A percentile compares a stretch with the other conserved stretches of the same genome.
Evolutionary conservation across 805 yeast genomes (phyloP).

Genomic region (Phaffomyces opuntiae): DNA sequence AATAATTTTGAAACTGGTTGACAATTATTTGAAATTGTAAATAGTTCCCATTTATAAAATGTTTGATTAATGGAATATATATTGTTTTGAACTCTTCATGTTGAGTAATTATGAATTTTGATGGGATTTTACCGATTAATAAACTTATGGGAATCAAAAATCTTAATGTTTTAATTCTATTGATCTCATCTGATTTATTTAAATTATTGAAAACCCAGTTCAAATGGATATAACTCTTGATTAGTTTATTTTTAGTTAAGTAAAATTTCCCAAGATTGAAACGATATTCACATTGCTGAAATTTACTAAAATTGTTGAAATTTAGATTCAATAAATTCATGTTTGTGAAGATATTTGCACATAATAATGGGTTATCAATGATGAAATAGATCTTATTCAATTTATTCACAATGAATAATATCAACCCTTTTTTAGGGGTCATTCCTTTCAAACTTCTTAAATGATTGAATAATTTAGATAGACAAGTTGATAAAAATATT

Average conservation of each 20-base stretch:
- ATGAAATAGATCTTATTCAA: conserved; percentile 46
- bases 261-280: conserved; percentile 48
- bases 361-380: conserved; percentile 48
- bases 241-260: conserved; percentile 43
- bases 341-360: conserved; percentile 56
- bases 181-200: conserved; percentile 5
- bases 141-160: conserved; percentile 46
- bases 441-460: conserved; percentile 24
- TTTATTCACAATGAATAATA: conserved; percentile 41
- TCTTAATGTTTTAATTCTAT: conserved; percentile 30
- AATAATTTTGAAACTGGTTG: conserved; percentile 28
- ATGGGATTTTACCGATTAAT: conserved; percentile 44
- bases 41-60: conserved; percentile 37
- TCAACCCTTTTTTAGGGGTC: conserved; percentile 37
- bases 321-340: conserved; percentile 43
- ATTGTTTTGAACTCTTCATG: conserved; percentile 24
- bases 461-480: conserved; percentile 23
- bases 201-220: conserved; percentile 32
- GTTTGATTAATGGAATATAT: conserved; percentile 32
- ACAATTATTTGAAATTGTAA: conserved; percentile 29
- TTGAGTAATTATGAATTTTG: conserved; percentile 21
- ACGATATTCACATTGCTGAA: conserved; percentile 45
- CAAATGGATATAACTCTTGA: conserved; percentile 40
- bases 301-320: conserved; percentile 31
- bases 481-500: conserved; percentile 19